These are phyloP conservation scores for Daedalea quercina DNA, from an alignment of 768 basidiomycete species.

Conservation along the genomic window DNA sequence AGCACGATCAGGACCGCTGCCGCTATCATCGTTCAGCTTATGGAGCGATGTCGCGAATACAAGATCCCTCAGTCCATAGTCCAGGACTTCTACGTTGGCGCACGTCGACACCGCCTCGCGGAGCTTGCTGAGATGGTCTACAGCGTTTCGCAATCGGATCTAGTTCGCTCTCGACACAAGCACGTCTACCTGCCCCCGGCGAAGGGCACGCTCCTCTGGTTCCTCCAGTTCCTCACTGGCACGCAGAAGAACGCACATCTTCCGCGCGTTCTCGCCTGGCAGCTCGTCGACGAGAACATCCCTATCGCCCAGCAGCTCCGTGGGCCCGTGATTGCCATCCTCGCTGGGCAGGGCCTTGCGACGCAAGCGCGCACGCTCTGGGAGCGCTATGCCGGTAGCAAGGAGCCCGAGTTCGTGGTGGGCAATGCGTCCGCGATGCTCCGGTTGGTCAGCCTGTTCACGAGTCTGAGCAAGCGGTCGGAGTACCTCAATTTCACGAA, in stretches of 20 bases:
- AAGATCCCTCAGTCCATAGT: constrained; percentile 36
- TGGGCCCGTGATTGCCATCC: constrained; percentile 40
- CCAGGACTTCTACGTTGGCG: constrained; percentile 23
- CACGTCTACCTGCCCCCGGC: constrained; percentile 43
- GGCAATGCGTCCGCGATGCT: constrained; percentile 39
- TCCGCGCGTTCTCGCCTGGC: constrained; percentile 41
- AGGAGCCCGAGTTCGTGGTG: constrained; percentile 32
- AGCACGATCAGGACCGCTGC: constrained; percentile 21
- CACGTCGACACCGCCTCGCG: constrained; percentile 9
- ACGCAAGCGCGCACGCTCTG: constrained; percentile 46
- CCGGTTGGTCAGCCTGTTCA: constrained; percentile 46
- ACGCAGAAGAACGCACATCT: constrained; percentile 36
- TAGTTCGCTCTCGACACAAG: not conserved
- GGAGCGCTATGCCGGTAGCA: constrained; percentile 44
- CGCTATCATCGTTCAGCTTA: not conserved
- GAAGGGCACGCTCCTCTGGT: constrained; percentile 39
- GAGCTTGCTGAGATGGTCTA: constrained; percentile 41
- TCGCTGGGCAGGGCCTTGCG: constrained; percentile 42
- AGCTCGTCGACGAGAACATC: constrained; percentile 37
- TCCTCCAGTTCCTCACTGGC: constrained; percentile 40
- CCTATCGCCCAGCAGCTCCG: constrained; percentile 38
- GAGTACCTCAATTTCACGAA: not conserved
- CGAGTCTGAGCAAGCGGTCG: constrained; percentile 4
- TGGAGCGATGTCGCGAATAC: not conserved
- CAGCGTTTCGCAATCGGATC: constrained; percentile 27